Evolutionary conservation across 306 rosid species (phyloP), one percentile per base, ranked within the genome.

Genomic region (Cicer pinnatifidum): DNA sequence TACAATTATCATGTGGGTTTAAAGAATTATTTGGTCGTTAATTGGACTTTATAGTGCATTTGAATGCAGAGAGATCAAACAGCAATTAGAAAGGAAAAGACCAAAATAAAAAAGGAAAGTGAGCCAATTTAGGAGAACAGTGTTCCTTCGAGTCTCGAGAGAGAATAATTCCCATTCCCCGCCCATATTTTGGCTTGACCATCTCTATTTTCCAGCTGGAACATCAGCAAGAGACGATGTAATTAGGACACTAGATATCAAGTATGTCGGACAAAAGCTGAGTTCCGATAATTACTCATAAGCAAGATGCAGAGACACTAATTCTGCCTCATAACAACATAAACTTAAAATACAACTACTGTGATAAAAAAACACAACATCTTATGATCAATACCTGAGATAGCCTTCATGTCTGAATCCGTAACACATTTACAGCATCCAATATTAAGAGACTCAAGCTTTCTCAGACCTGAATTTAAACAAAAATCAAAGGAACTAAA

Each of bases 381-480:
- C 48, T 61, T 35, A 12, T 28, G 60, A 69, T 37, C 56, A 69
- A 60, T 81, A 89, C 95, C 95, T 82, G 91, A 82, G 65, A 89
- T 84, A 69, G 85, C 79, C 76, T 82, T 82, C 73, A 87, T 61
- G 78, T 89, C 95, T 67, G 89, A 85, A 80, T 85, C 90, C 10
- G 33, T 69, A 76, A 89, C 67, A 78, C 91, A 85, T 59, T 76
- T 87, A 67, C 95, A 87, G 74, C 88, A 89, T 82, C 91, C 76
- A 40, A 82, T 70, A 76, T 89, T 85, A 58, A 87, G 91, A 58
- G 87, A 84, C 82, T 80, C 82, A 3, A 89, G 87, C 79, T 82
- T 89, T 60, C 60, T 75, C 82, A 89, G 75, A 54, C 87, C 95
- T 89, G 85, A 59, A 76, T 62, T n/a, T 8, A 51, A 68, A 65